These are phyloP conservation scores for Plectosphaerella sp. DNA, from an alignment of 2,329 filamentous ascomycete genomes.

Conservation along the genomic window DNA sequence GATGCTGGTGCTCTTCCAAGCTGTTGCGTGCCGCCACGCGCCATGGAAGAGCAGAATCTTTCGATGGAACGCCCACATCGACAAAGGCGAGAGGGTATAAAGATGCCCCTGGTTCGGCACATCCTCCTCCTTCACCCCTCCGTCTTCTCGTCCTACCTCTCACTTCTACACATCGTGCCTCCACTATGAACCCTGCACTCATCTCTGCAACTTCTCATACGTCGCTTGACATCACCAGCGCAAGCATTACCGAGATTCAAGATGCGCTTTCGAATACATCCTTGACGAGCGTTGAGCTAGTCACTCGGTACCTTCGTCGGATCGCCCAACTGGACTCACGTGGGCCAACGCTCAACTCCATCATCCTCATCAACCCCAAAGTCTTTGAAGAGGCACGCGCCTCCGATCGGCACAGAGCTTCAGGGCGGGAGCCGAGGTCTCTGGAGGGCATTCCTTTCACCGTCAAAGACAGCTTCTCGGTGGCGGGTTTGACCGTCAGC, in stretches of 20 bases:
- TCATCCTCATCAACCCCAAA: conserved; percentile 17
- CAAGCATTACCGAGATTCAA: conserved; percentile 18
- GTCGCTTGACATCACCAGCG: conserved; percentile 16
- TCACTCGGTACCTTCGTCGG: conserved; percentile 18
- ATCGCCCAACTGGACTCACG: conserved; percentile 19
- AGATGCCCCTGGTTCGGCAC: no score
- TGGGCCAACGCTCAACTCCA: conserved; percentile 18
- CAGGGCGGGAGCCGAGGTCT: conserved; percentile 10
- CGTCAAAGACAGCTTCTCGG: conserved; percentile 54
- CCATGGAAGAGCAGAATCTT: no score
- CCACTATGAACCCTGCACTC: no score
- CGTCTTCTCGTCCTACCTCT: no score
- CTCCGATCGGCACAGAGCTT: conserved; percentile 20
- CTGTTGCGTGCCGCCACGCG: no score
- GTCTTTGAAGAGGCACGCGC: conserved; percentile 21
- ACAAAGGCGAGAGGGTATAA: no score
- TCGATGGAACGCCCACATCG: no score
- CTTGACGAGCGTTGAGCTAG: conserved; percentile 21
- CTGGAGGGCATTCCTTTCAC: conserved; percentile 53
- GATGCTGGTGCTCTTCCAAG: no score
- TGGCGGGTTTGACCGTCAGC: conserved; percentile 47
- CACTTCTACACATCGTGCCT: no score
- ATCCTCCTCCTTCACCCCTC: no score
- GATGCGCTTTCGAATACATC: conserved; percentile 9
- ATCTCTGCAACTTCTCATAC: no score